Evolutionary conservation across 2,329 filamentous ascomycete genomes (phyloP).

Genomic region (Periglandula ipomoeae): DNA sequence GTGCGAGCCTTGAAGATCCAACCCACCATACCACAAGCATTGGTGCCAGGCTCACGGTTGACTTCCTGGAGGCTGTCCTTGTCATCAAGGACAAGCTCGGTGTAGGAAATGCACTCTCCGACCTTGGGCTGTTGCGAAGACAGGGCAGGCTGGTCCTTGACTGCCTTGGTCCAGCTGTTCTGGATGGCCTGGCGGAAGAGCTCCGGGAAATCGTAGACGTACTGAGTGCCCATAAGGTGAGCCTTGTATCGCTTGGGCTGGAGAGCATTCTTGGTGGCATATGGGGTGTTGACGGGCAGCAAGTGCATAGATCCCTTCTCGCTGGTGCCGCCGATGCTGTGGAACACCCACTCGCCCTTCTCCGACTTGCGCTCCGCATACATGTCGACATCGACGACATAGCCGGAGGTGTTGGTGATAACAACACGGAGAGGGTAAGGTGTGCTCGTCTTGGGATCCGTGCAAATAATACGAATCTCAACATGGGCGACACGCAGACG

Average conservation of each 20-base stretch:
- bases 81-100: conserved; percentile 90
- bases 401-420: conserved; percentile 97
- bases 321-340: conserved; percentile 89
- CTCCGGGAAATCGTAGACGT: conserved; percentile 99
- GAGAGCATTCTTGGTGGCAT: conserved; percentile 96
- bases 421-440: conserved; percentile 91
- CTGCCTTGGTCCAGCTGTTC: conserved; percentile 78
- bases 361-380: conserved; percentile 97
- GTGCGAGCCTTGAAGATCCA: conserved; percentile 94
- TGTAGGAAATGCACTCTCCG: conserved; percentile 90
- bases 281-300: conserved; percentile 81
- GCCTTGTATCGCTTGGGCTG: conserved; percentile 99
- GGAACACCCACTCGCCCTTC: conserved; percentile 97
- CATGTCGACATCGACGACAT: conserved; percentile 94
- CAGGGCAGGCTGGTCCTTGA: conserved; percentile 64
- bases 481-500: conserved; percentile 92
- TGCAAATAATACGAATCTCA: conserved; percentile 98
- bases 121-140: conserved; percentile 72
- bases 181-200: conserved; percentile 97
- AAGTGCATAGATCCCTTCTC: conserved; percentile 95
- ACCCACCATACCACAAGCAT: conserved; percentile 95
- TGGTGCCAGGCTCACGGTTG: conserved; percentile 87
- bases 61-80: conserved; percentile 87
- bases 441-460: conserved; percentile 71
- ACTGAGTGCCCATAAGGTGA: conserved; percentile 97